Base-by-base conservation (phyloP, 2,329 filamentous ascomycete genomes). In the Neoscytalidium dimidiatum region DNA sequence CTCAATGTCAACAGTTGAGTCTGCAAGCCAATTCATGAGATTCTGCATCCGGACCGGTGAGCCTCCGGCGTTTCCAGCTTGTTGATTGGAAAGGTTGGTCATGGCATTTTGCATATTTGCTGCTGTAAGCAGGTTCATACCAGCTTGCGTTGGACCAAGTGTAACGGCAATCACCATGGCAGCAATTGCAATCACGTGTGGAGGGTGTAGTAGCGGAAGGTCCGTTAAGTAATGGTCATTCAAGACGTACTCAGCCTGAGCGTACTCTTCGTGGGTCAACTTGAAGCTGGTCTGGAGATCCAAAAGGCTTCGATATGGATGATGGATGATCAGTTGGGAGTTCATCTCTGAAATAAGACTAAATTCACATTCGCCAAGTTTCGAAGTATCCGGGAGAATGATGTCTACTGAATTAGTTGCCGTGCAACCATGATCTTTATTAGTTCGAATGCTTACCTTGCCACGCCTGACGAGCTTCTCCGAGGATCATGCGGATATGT, bases 211-310 rank as follows among this genome's bases (percentile, higher is more conserved):
- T 14, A 97, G 83, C 1, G 92, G 92, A n/a, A 97, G 83, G 74
- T 97, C 94, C 7, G 94, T 97, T 78, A 96, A 89, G 80, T 92
- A 97, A 75, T 92, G 91, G 76, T 97, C 94, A 78, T 97, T 97
- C 74, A 97, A 89, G 67, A 97, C 88, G 1, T 88, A 91, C 82
- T 90, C 91, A 31, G 92, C 91, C 33, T 96, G 83, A 51, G 87
- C 85, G 29, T 88, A 83, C 73, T 97, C 94, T 67, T 97, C 94
- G 65, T 88, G 85, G n/a, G 86, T 87, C 48, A 97, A 82, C 52
- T 83, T 81, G 66, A 97, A 85, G 66, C 91, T 86, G 61, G 82
- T 80, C 68, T 92, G 88, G 48, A 96, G 82, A 48, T 89, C 88
- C 4, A 85, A 85, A 31, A 97, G 82, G 44, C 90, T 92, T 62